phyloP scores from a whole-genome alignment of 1,284 basidiomycete species.

The Neotropicomus parvogracilis region DNA sequence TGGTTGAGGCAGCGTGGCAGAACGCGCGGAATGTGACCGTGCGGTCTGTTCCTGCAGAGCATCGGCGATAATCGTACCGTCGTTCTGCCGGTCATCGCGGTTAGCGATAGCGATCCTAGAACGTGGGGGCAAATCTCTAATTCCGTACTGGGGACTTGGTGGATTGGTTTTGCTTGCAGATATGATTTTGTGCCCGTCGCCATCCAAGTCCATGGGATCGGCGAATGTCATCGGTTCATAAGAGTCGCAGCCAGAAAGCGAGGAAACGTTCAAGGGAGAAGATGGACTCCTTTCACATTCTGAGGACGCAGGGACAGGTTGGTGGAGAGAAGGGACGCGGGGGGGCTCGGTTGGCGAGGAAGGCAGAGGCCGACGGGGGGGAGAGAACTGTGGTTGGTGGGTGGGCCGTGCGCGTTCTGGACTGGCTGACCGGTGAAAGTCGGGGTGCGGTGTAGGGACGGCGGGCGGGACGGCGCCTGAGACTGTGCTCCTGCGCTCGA shows the following conservation, averaged over 20 bases:
- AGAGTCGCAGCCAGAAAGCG: slow-evolving; percentile 6
- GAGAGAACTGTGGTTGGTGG: slow-evolving; percentile 14
- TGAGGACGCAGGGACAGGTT: slow-evolving; percentile 9
- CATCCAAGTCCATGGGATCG: slow-evolving; percentile 19
- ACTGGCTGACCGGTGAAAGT: slow-evolving; percentile 9
- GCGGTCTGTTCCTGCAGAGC: slow-evolving; percentile 5
- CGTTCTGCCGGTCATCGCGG: slow-evolving; percentile 7
- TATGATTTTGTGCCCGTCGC: not conserved
- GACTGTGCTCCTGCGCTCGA: slow-evolving; percentile 31
- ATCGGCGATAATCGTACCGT: not conserved
- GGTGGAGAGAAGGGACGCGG: slow-evolving; percentile 11
- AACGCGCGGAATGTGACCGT: slow-evolving; percentile 15
- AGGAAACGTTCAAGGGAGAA: slow-evolving; percentile 16
- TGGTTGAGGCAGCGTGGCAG: slow-evolving; percentile 26
- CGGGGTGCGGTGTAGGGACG: not conserved
- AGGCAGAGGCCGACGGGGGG: slow-evolving; percentile 31
- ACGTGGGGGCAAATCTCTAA: slow-evolving; percentile 28
- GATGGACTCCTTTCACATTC: slow-evolving; percentile 19
- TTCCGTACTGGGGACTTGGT: slow-evolving; percentile 27
- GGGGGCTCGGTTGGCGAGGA: slow-evolving; percentile 22
- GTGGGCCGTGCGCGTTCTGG: slow-evolving; percentile 14
- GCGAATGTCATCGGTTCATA: slow-evolving; percentile 32
- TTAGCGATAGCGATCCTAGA: slow-evolving; percentile 23
- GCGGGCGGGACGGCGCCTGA: slow-evolving; percentile 17
- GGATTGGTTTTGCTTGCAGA: not conserved